These are phyloP conservation scores for Trichophyton rubrum DNA, from an alignment of 2,329 filamentous ascomycete genomes.

Conservation along the genomic window DNA sequence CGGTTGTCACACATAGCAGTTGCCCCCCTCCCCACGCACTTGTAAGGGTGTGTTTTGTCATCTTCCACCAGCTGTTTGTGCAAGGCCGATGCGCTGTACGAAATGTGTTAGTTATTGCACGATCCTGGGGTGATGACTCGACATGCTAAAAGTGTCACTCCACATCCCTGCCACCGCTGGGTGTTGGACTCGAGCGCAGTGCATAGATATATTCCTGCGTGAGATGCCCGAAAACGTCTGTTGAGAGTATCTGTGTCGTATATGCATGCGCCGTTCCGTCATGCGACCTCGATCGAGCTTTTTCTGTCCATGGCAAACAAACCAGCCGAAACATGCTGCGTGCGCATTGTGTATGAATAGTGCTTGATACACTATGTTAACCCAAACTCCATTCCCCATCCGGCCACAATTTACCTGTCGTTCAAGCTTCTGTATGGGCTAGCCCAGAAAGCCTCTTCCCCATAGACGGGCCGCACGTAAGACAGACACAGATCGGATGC, in stretches of 20 bases:
- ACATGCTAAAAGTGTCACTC: background rate
- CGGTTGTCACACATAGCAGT: background rate
- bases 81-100: conserved; percentile 2
- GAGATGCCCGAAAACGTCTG: background rate
- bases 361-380: background rate
- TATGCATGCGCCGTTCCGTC: conserved; percentile 3
- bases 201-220: background rate
- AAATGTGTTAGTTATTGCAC: background rate
- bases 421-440: conserved; percentile 1
- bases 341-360: background rate
- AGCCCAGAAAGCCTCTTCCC: background rate
- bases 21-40: background rate
- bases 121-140: background rate
- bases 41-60: background rate
- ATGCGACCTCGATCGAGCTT: conserved; percentile 3
- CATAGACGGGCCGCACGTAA: conserved; percentile 5
- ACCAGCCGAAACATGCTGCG: background rate
- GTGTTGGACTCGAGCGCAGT: background rate
- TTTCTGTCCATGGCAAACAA: background rate
- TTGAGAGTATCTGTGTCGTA: background rate
- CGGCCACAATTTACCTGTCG: background rate
- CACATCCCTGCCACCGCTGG: background rate
- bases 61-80: conserved; percentile 2
- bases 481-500: conserved; percentile 5
- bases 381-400: conserved; percentile 4